phyloP scores from a whole-genome alignment of 208 protist genomes.

The Leishmania guyanensis region DNA sequence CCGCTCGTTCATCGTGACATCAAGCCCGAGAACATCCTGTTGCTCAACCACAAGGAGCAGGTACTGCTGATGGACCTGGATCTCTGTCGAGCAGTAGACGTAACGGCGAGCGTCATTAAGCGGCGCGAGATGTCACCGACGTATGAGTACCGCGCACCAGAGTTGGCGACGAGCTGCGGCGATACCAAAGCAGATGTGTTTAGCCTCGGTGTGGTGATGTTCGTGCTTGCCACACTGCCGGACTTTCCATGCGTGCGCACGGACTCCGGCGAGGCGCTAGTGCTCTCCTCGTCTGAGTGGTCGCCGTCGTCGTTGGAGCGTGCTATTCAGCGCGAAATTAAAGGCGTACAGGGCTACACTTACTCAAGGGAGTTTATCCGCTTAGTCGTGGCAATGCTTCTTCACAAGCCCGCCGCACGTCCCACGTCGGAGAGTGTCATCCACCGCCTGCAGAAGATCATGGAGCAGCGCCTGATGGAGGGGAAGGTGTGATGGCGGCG shows the following conservation, averaged over 20 bases:
- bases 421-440: slow-evolving; percentile 51
- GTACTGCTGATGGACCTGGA: slow-evolving; percentile 91
- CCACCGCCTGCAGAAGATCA: slow-evolving; percentile 46
- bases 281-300: slow-evolving; percentile 67
- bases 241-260: slow-evolving; percentile 66
- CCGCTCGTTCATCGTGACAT: slow-evolving; percentile 88
- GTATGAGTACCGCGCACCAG: slow-evolving; percentile 82
- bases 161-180: slow-evolving; percentile 45
- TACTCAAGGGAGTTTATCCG: slow-evolving; percentile 69
- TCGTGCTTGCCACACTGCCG: slow-evolving; percentile 75
- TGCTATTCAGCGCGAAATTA: slow-evolving; percentile 54
- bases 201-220: slow-evolving; percentile 82
- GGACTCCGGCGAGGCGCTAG: slow-evolving; percentile 46
- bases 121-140: slow-evolving; percentile 50
- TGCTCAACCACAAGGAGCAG: slow-evolving; percentile 80
- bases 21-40: slow-evolving; percentile 90
- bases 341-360: slow-evolving; percentile 29
- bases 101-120: slow-evolving; percentile 44
- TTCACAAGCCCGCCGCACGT: slow-evolving; percentile 46
- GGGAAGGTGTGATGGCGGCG: slow-evolving; percentile 12
- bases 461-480: slow-evolving; percentile 56
- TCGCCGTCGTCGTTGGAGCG: slow-evolving; percentile 39
- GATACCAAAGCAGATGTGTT: slow-evolving; percentile 86
- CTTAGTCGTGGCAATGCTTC: slow-evolving; percentile 74
- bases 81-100: slow-evolving; percentile 63